Evolutionary conservation across 2,329 filamentous ascomycete species (phyloP).

Genomic region (Colletotrichum horii): DNA sequence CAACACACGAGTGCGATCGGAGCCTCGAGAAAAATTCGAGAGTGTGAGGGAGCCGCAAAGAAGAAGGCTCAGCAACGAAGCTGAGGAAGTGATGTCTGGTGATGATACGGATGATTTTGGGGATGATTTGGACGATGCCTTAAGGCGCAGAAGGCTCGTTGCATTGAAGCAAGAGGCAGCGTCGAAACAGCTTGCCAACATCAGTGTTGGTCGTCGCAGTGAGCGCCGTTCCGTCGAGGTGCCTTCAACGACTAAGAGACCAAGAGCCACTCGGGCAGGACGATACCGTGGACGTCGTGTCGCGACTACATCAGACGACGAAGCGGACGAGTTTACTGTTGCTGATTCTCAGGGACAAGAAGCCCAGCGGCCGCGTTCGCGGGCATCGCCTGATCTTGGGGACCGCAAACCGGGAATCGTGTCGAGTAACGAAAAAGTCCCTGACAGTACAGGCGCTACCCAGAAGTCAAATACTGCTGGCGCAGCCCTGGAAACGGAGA

Average conservation of each 20-base stretch:
- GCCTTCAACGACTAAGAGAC: slow-evolving; percentile 1
- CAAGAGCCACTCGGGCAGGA: background rate
- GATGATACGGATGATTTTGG: slow-evolving; percentile 41
- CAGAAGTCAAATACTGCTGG: background rate
- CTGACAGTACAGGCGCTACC: slow-evolving; percentile 12
- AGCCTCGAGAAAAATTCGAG: slow-evolving; percentile 48
- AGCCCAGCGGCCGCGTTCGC: background rate
- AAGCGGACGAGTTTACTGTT: slow-evolving; percentile 17
- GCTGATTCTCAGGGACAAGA: slow-evolving; percentile 21
- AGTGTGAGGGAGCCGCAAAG: slow-evolving; percentile 53
- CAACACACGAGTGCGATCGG: slow-evolving; percentile 2
- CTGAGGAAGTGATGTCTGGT: slow-evolving; percentile 31
- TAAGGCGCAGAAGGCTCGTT: slow-evolving; percentile 41
- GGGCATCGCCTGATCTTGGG: background rate
- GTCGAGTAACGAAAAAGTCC: slow-evolving; percentile 17
- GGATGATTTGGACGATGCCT: slow-evolving; percentile 34
- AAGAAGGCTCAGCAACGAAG: slow-evolving; percentile 33
- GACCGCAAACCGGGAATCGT: background rate
- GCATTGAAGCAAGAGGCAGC: slow-evolving; percentile 44
- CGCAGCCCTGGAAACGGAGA: background rate
- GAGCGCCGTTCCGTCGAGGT: background rate
- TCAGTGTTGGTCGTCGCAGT: slow-evolving; percentile 34
- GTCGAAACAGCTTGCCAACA: slow-evolving; percentile 43
- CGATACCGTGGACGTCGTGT: background rate
- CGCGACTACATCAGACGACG: slow-evolving; percentile 5